Base-by-base conservation (phyloP, 2,329 filamentous ascomycete genomes). In the Calonectria pseudoturangicola region DNA sequence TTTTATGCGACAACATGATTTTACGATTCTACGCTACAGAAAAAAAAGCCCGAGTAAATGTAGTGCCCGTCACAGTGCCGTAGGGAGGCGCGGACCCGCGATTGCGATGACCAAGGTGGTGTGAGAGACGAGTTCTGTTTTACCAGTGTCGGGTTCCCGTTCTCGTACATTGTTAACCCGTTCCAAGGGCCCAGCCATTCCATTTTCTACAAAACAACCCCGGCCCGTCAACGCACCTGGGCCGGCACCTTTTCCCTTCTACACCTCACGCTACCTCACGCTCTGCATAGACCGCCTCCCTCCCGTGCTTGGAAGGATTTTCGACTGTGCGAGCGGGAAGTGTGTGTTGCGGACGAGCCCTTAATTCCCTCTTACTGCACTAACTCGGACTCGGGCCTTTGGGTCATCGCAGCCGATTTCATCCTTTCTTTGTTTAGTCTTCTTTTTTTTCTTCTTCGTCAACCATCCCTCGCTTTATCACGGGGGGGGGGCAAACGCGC, bases 161-260 rank as follows among this genome's bases (percentile, higher is more conserved):
- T 60, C 54, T 68, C 51, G 54, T 62, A 39, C 56, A 60, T 50
- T 60, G 54, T 60, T 62, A 50, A 50, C 54, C 51, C 66, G 48
- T 45, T 45, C 47, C 36, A 27, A 65, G 60, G 60, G 43, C 62
- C 68, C 68, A 70, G 68, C 68, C 68, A 60, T 70, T 64, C 68
- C 43, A 33, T 66, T 70, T 70, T 64, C 41, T 47, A 50, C 27
- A 66, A 70, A 70, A 60, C 43, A 60, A 70, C 54, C 28, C 62
- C 62, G 50, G 68, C 68, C 62, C 43, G 51, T 70, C 62, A 66
- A 47, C 43, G 21, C 62, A 60, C 41, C 21, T 58, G 33, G 18
- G 47, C 18, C 56, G 25, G 39, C 56, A 54, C 27, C 45, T 64
- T 65, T 56, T 65, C 60, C 66, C 48, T 64, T 65, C 48, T 65